Evolutionary conservation across 352 stramenopile genomes (phyloP).

Genomic region (Ophiocytium majus): DNA sequence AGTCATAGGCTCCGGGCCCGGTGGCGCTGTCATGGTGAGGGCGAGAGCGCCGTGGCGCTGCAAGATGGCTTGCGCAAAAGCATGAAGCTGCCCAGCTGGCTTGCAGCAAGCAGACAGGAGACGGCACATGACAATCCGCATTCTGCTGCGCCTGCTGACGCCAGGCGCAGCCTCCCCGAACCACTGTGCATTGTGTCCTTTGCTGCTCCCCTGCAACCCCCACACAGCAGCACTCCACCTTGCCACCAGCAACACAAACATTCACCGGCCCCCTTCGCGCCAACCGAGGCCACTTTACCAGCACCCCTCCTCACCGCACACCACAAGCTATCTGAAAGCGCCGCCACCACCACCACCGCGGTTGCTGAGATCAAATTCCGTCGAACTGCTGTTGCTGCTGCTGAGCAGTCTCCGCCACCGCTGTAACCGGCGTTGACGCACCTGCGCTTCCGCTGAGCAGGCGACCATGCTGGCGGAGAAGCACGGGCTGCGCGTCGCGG

Average conservation of each 20-base stretch:
- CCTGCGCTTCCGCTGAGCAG: slow-evolving; percentile 28
- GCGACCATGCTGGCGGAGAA: slow-evolving; percentile 54
- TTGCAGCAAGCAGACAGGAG: too few relatives aligned
- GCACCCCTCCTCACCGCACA: not conserved
- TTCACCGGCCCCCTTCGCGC: not conserved
- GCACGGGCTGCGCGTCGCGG: slow-evolving; percentile 62
- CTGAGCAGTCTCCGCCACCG: not conserved
- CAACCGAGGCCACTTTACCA: not conserved
- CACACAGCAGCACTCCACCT: too few relatives aligned
- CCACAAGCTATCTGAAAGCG: too few relatives aligned
- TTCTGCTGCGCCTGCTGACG: too few relatives aligned
- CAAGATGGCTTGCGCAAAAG: too few relatives aligned
- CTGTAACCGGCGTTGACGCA: not conserved
- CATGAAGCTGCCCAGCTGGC: too few relatives aligned
- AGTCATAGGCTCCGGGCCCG: slow-evolving; percentile 52
- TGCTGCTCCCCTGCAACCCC: too few relatives aligned
- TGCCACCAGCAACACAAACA: too few relatives aligned
- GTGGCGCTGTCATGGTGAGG: slow-evolving; percentile 53
- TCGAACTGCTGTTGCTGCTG: not conserved
- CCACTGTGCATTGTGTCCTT: too few relatives aligned
- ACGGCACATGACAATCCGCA: too few relatives aligned
- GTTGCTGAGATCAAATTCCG: not conserved
- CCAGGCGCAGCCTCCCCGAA: too few relatives aligned
- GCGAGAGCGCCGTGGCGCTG: too few relatives aligned
- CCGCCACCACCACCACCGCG: not conserved